Conservation (phyloP, 805 yeast species). For the Candida nitratophila region DNA sequence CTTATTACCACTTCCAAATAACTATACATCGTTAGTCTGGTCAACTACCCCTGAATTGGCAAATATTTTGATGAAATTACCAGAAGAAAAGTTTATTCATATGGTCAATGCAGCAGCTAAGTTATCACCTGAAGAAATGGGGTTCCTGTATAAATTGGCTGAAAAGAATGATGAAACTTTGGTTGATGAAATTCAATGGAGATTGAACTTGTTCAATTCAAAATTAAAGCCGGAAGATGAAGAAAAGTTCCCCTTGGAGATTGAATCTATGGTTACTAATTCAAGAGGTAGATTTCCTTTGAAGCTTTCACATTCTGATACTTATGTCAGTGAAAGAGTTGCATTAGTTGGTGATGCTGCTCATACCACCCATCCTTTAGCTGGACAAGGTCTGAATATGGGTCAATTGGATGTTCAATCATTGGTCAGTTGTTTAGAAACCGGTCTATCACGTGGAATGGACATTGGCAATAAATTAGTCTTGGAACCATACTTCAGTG, state of each 20-base stretch:
- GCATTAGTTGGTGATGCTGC: conserved; percentile 99
- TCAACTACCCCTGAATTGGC: conserved; percentile 75
- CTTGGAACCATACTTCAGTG: conserved; percentile 80
- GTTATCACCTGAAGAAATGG: conserved; percentile 70
- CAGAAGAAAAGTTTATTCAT: conserved; percentile 55
- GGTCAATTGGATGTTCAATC: conserved; percentile 89
- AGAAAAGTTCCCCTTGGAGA: conserved; percentile 59
- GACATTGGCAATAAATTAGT: conserved; percentile 82
- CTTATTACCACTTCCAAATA: conserved; percentile 78
- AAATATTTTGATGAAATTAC: conserved; percentile 47
- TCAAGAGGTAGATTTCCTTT: conserved; percentile 88
- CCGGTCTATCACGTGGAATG: conserved; percentile 67
- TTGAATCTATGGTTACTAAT: conserved; percentile 47
- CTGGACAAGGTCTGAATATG: conserved; percentile 97
- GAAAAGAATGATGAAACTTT: conserved; percentile 35
- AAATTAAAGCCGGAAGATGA: conserved; percentile 40
- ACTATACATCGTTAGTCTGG: conserved; percentile 92
- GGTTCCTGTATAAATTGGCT: conserved; percentile 51
- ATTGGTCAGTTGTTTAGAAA: conserved; percentile 61
- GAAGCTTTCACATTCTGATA: conserved; percentile 83
- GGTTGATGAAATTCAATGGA: conserved; percentile 66
- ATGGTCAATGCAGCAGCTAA: conserved; percentile 83
- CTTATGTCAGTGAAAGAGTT: conserved; percentile 74
- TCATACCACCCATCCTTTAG: conserved; percentile 93
- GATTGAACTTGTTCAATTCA: conserved; percentile 38